Conservation (phyloP, 257 asterid species). For the Ocimum tenuiflorum region DNA sequence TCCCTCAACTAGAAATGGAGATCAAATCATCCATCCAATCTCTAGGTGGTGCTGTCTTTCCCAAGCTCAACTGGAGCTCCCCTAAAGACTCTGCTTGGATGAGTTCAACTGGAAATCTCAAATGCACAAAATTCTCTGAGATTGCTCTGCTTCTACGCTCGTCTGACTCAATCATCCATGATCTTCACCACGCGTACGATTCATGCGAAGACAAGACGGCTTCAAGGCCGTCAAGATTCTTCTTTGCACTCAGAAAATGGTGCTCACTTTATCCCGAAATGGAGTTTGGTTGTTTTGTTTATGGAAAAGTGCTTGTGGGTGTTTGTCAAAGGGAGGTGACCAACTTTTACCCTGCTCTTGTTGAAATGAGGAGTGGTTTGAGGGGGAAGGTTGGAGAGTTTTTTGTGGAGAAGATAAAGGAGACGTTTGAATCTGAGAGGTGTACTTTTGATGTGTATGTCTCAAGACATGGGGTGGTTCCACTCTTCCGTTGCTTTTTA, state of each 20-base stretch:
- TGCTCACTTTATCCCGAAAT: constrained; percentile 65
- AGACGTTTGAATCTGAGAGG: constrained; percentile 46
- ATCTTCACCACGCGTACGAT: constrained; percentile 74
- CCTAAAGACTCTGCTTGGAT: constrained; percentile 96
- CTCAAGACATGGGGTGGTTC: constrained; percentile 88
- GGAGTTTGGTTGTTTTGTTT: constrained; percentile 87
- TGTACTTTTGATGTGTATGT: constrained; percentile 74
- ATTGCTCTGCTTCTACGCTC: constrained; percentile 66
- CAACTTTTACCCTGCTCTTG: constrained; percentile 64
- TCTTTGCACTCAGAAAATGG: constrained; percentile 87
- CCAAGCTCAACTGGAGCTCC: constrained; percentile 91
- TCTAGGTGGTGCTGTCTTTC: constrained; percentile 81
- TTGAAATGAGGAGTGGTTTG: constrained; percentile 36
- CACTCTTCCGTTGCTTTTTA: constrained; percentile 69
- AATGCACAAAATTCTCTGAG: constrained; percentile 67
- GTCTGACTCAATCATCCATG: constrained; percentile 72
- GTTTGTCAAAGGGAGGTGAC: constrained; percentile 85
- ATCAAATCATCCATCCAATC: constrained; percentile 53
- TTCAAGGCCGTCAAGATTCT: constrained; percentile 52
- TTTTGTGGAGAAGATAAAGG: constrained; percentile 37
- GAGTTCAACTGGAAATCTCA: constrained; percentile 59
- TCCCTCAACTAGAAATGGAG: constrained; percentile 60
- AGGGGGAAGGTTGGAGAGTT: constrained; percentile 31
- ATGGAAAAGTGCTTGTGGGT: constrained; percentile 37
- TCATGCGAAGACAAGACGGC: constrained; percentile 48